These are phyloP conservation scores for Fusarium sp. DNA, from an alignment of 2,329 filamentous ascomycete genomes.

Conservation along the genomic window DNA sequence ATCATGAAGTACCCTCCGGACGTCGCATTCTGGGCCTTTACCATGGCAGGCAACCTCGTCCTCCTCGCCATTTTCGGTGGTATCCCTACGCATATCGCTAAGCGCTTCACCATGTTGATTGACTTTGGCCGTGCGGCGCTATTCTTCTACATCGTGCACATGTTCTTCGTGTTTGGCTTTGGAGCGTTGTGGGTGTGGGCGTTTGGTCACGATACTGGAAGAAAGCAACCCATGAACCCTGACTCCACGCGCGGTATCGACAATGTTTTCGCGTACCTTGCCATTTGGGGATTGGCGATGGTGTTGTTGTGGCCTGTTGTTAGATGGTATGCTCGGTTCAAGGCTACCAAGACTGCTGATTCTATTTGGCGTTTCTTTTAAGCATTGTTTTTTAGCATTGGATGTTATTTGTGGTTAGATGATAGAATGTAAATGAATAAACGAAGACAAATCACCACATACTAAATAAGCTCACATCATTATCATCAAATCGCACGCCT, in stretches of 20 bases:
- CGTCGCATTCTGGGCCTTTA: constrained; percentile 58
- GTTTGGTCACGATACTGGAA: constrained; percentile 52
- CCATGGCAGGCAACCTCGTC: constrained; percentile 54
- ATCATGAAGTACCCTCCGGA: constrained; percentile 61
- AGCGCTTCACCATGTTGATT: constrained; percentile 51
- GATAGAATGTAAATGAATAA: background rate
- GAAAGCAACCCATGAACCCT: constrained; percentile 44
- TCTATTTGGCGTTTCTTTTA: constrained; percentile 62
- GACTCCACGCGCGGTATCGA: constrained; percentile 49
- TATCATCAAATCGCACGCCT: too few species aligned
- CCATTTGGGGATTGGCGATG: constrained; percentile 51
- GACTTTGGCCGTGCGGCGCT: constrained; percentile 59
- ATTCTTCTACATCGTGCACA: constrained; percentile 59
- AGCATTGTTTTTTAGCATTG: background rate
- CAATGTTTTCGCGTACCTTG: constrained; percentile 53
- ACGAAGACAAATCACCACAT: background rate
- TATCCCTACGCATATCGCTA: constrained; percentile 48
- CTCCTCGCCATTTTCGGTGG: constrained; percentile 53
- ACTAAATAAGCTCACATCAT: background rate
- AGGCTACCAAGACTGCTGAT: constrained; percentile 54
- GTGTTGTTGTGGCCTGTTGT: constrained; percentile 56
- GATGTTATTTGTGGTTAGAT: background rate
- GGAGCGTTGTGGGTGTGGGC: constrained; percentile 41
- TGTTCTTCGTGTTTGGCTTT: constrained; percentile 49
- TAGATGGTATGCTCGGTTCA: constrained; percentile 56